Evolutionary conservation across 2,329 filamentous ascomycete species (phyloP).

Genomic region (Xylariomycetidae sp.): DNA sequence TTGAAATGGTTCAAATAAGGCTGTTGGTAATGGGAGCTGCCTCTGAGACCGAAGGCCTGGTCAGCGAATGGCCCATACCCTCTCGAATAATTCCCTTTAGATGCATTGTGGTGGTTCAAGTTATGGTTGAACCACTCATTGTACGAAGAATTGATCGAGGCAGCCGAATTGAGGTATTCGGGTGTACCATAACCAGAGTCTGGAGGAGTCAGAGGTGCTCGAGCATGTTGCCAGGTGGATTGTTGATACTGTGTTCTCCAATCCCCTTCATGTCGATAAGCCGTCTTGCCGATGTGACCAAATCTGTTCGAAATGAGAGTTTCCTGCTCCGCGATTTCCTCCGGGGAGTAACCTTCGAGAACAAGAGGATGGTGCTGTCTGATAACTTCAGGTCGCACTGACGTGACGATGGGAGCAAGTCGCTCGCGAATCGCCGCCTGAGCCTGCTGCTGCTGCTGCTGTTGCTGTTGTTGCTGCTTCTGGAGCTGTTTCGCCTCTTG

Average conservation of each 20-base stretch:
- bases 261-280: conserved; percentile 40
- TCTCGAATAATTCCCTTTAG: conserved; percentile 13
- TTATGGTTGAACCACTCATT: conserved; percentile 52
- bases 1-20: conserved; percentile 45
- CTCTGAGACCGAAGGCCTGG: conserved; percentile 34
- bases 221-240: conserved; percentile 30
- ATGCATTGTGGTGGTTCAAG: conserved; percentile 24
- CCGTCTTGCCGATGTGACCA: conserved; percentile 16
- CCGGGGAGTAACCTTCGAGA: conserved; percentile 45
- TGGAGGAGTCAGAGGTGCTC: conserved; percentile 51
- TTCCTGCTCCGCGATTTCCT: conserved; percentile 52
- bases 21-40: conserved; percentile 36
- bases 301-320: conserved; percentile 39
- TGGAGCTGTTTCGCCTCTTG: conserved; percentile 41
- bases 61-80: conserved; percentile 12
- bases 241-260: conserved; percentile 38
- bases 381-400: conserved; percentile 38
- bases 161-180: conserved; percentile 52
- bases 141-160: conserved; percentile 50
- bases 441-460: too few species aligned
- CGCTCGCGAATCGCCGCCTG: conserved; percentile 44
- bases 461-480: conserved; percentile 28
- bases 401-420: conserved; percentile 42
- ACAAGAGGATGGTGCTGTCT: conserved; percentile 30
- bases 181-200: conserved; percentile 60